Percentiles rank a stretch among this genome's conserved stretches.
phyloP scores from a whole-genome alignment of 1,139 yeast species.

The Wickerhamiella pararugosa region DNA sequence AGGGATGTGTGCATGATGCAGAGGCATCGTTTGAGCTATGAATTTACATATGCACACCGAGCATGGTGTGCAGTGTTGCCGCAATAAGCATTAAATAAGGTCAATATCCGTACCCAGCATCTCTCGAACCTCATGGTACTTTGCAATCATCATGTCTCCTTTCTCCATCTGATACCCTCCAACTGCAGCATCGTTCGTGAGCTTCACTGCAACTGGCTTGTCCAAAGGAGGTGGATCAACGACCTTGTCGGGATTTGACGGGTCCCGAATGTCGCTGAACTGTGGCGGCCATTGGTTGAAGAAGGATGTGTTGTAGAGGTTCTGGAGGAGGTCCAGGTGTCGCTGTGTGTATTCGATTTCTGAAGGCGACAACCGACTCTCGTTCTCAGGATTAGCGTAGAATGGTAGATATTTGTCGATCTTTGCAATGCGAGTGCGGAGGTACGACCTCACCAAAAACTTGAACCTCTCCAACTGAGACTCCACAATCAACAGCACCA shows the following conservation, averaged over 20 bases:
- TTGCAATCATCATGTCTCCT: slow-evolving; percentile 63
- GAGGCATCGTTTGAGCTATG: too few relatives aligned
- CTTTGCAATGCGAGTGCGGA: slow-evolving; percentile 51
- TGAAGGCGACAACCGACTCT: slow-evolving; percentile 33
- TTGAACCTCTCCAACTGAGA: slow-evolving; percentile 82
- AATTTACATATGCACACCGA: too few relatives aligned
- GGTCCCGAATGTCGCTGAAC: slow-evolving; percentile 62
- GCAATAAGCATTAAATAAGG: slow-evolving; percentile 16
- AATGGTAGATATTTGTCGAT: slow-evolving; percentile 54
- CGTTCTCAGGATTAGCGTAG: slow-evolving; percentile 22
- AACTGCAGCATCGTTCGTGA: slow-evolving; percentile 26
- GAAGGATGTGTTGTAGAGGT: slow-evolving; percentile 54
- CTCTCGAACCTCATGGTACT: slow-evolving; percentile 39
- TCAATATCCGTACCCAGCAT: slow-evolving; percentile 14
- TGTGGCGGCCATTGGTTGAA: slow-evolving; percentile 51
- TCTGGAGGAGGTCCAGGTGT: slow-evolving; percentile 50
- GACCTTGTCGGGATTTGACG: slow-evolving; percentile 65
- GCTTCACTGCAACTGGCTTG: slow-evolving; percentile 61
- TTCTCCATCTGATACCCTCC: slow-evolving; percentile 43
- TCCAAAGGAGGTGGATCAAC: slow-evolving; percentile 60
- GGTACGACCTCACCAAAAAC: slow-evolving; percentile 61
- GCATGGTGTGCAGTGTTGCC: neutral
- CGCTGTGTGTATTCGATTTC: slow-evolving; percentile 50
- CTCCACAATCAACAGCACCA: slow-evolving; percentile 71
- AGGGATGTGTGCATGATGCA: too few relatives aligned